Base-by-base conservation (phyloP, 345 rosid genomes). In the Noccaea caerulescens region DNA sequence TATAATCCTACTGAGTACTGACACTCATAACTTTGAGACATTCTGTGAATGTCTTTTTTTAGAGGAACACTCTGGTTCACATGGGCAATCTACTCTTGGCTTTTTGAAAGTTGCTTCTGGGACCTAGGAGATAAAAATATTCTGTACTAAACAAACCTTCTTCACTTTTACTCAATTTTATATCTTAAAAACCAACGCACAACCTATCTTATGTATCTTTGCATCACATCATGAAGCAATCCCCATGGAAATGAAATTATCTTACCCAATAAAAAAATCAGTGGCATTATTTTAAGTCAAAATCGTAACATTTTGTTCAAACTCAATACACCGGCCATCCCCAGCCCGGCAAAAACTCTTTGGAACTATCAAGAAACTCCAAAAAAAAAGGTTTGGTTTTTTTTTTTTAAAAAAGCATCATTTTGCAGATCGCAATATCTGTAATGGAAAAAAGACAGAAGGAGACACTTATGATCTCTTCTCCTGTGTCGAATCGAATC, bases 221-320 rank as follows among this genome's bases (percentile, higher is more conserved):
- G 8, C 38, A n/a, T 61, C 38, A 43, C 39, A 65, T 37, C n/a
- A 38, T 5, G 18, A n/a, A 87, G 4, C 84, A 78, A 91, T 86
- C 87, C 86, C 74, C 58, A 63, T 13, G 85, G 88, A 38, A 65
- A 76, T 79, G 86, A 82, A 77, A 83, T 81, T 6, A 5, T 39
- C 34, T 52, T 10, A 42, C 54, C 63, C 43, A 61, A 68, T 37
- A 42, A 67, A 42, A 67, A 41, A 20, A 41, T 33, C 64, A 62
- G 59, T 75, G 74, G 45, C 79, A 68, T 75, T 75, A 68, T 75
- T 75, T 52, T 0, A 60, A 49, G 41, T 59, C 63, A 61, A 75
- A 68, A 75, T 16, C 25, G 70, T 42, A 54, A 54, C 58, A 36
- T 44, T 61, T 75, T 58, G 63, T 52, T 75, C 62, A 10, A 52